phyloP scores from a whole-genome alignment of 306 rosid genomes.

The Vicia sativa region DNA sequence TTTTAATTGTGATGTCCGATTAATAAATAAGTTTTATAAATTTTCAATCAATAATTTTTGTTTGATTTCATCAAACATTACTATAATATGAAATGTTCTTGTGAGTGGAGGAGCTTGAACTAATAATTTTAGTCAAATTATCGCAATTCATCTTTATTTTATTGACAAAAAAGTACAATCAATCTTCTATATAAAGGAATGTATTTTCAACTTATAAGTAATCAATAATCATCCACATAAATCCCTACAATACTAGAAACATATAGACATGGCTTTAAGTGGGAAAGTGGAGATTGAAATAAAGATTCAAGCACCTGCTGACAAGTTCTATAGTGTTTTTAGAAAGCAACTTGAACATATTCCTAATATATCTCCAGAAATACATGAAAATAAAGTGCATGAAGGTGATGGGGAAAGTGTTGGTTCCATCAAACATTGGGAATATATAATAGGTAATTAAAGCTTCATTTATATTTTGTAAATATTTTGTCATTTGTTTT shows the following conservation, averaged over 20 bases:
- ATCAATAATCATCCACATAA: too few species aligned
- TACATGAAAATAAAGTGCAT: conserved; percentile 4
- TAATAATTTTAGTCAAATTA: background rate
- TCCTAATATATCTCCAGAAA: too few species aligned
- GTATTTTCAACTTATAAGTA: background rate
- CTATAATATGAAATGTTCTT: background rate
- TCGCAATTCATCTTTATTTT: too few species aligned
- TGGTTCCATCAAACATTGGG: conserved; percentile 55
- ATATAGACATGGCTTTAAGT: conserved; percentile 31
- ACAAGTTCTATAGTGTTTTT: conserved; percentile 30
- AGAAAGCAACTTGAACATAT: background rate
- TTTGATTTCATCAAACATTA: background rate
- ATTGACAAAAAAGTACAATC: background rate
- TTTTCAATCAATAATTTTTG: background rate
- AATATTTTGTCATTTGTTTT: too few species aligned
- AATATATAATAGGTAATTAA: conserved; percentile 30
- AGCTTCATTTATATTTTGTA: background rate
- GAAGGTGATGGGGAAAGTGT: conserved; percentile 57
- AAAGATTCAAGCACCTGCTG: conserved; percentile 39
- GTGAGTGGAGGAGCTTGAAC: background rate
- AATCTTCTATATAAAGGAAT: background rate
- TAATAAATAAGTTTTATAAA: background rate
- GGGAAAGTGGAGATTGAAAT: conserved; percentile 40
- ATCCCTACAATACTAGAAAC: background rate
- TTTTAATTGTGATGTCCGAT: background rate